These are phyloP conservation scores for Cryptosporidium canis DNA, from an alignment of 169 alveolate species.

Conservation along the genomic window DNA sequence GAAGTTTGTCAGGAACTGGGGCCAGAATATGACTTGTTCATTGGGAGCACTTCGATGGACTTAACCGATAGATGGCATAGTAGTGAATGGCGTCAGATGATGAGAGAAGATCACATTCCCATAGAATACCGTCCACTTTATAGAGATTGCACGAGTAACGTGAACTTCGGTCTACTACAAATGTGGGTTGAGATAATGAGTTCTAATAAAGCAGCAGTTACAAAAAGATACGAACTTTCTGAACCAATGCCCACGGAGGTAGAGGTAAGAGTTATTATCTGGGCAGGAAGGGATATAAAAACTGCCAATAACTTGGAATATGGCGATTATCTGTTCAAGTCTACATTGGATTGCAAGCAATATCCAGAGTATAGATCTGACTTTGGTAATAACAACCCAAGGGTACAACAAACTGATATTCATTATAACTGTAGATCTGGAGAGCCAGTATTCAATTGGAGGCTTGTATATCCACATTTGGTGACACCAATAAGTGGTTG, in stretches of 20 bases:
- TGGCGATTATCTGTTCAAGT: conserved; percentile 50
- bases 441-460: conserved; percentile 89
- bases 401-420: conserved; percentile 87
- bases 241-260: conserved; percentile 83
- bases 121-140: conserved; percentile 86
- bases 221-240: conserved; percentile 80
- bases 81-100: conserved; percentile 87
- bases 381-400: conserved; percentile 74
- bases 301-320: conserved; percentile 71
- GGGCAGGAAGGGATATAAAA: conserved; percentile 77
- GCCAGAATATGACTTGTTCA: conserved; percentile 80
- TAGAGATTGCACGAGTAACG: conserved; percentile 48
- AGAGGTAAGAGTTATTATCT: conserved; percentile 81
- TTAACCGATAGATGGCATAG: conserved; percentile 90
- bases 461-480: conserved; percentile 87
- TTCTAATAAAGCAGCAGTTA: conserved; percentile 80
- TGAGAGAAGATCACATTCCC: conserved; percentile 85
- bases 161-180: conserved; percentile 79
- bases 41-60: conserved; percentile 89
- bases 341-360: conserved; percentile 86
- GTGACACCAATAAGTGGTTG: conserved; percentile 89
- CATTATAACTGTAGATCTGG: conserved; percentile 90
- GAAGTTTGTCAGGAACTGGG: conserved; percentile 74
- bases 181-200: conserved; percentile 87
- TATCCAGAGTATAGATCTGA: conserved; percentile 79